Base-by-base conservation (phyloP, 2,329 filamentous ascomycete species). In the Penicillium digitatum region DNA sequence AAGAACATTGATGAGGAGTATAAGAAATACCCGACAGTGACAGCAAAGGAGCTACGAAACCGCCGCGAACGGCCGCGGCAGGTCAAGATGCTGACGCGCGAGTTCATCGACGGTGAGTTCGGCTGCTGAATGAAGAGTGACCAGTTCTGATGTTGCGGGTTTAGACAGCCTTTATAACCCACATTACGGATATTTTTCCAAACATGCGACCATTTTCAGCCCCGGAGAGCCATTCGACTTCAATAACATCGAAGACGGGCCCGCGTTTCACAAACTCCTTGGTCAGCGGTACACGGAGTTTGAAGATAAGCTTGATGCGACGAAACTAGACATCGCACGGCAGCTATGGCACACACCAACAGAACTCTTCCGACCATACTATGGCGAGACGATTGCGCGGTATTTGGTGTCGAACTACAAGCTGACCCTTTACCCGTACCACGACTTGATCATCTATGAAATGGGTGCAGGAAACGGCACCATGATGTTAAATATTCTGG, bases 331-430 rank as follows among this genome's bases (percentile, higher is more conserved):
- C 76, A 84, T 88, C 45, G 87, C 89, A 38, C 85, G 94, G 10
- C 94, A 99, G 77, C 81, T 99, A 43, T 99, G 94, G 94, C 95
- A 99, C 74, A 99, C 94, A 12, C 94, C 95, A 0, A 99, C 94
- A 0, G 94, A 99, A 77, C 84, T 99, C 20, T 99, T 99, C 77
- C 85, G 90, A 31, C 94, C 95, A 0, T 95, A 93, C 75, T 99
- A 99, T 72, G 95, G 93, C 69, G 92, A 99, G 79, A 90, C 94
- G 32, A 90, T 99, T 63, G 94, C 93, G n/a, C 87, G 93, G 20
- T 96, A 97, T 73, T 84, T 99, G 42, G 87, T 97, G 63, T 87
- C 90, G 63, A 96, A 99, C 78, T 99, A 99, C 81, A 91, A 94
- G 71, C 84, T 96, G 71, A 90, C 89, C 42, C 84, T 90, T 53